Base-by-base conservation (phyloP, 169 alveolate species). In the Plasmodium malariae region DNA sequence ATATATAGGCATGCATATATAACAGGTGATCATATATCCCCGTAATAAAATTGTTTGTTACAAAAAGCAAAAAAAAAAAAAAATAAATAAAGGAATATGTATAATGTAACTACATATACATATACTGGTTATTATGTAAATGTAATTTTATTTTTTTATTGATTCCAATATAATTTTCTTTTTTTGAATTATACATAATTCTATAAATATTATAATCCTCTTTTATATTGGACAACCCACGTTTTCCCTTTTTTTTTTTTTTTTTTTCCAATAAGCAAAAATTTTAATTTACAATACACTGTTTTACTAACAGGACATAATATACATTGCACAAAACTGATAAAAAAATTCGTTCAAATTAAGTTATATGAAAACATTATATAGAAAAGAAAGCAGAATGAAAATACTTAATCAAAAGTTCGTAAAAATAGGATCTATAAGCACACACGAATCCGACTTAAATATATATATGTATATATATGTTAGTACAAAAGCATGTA, bases 141-240 rank as follows among this genome's bases (percentile, higher is more conserved):
- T 54, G 24, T 9, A 5, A 3, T 9, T 54, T 1, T 3, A 1
- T 14, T 21, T 54, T 19, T 19, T 9, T 14, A 54, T 17, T 19
- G 6, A 5, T 1, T 14, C 65, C 30, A 1, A 9, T 19, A 3
- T 19, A 14, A 14, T 54, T 54, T 54, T 62, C 6, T 62, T 30
- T n/a, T 62, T 62, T 62, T 62, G 32, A 11, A 62, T 30, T n/a
- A 62, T 32, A n/a, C 30, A 62, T 30, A 57, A 57, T 62, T 62
- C 11, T 62, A 62, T 62, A 49, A n/a, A 62, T 62, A 12, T 3
- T 30, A 60, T 60, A 60, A 0, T 11, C 9, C 19, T 62, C 11
- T 62, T 34, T 62, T 12, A n/a, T 62, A 6, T 24, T 30, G 24
- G 72, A 54, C 65, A 54, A 62, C 30, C 14, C 4, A 5, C 51